Evolutionary conservation across 1,284 basidiomycete species (phyloP).

Genomic region (Schizopora paradoxa): DNA sequence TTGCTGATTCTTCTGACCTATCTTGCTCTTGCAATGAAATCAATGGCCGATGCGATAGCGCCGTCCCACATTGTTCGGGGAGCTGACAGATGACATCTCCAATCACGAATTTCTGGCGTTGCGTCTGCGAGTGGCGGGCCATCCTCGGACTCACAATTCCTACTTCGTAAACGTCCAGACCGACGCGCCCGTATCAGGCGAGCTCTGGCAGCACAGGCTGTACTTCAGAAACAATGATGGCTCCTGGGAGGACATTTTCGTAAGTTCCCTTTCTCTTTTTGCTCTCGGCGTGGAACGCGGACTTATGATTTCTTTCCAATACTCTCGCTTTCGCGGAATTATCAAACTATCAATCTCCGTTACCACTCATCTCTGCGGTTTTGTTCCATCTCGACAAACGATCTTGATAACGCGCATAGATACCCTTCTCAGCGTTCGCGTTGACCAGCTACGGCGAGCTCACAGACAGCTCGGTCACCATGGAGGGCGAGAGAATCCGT

Average conservation of each 20-base stretch:
- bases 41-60: conserved; percentile 31
- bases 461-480: conserved; percentile 51
- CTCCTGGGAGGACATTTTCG: conserved; percentile 82
- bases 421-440: conserved; percentile 78
- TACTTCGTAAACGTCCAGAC: conserved; percentile 91
- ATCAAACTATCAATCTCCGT: neutral
- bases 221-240: conserved; percentile 69
- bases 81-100: conserved; percentile 75
- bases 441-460: conserved; percentile 81
- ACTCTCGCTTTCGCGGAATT: neutral
- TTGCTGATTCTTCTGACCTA: conserved; percentile 2
- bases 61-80: conserved; percentile 75
- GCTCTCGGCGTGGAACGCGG: too few species aligned
- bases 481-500: conserved; percentile 71
- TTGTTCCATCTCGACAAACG: neutral
- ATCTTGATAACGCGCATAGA: conserved; percentile 36
- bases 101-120: conserved; percentile 74
- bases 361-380: neutral
- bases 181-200: conserved; percentile 67
- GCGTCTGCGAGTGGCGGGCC: conserved; percentile 67
- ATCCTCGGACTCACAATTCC: conserved; percentile 64
- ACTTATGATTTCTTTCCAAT: conserved; percentile 5
- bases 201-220: conserved; percentile 87
- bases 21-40: neutral
- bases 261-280: conserved; percentile 34